Evolutionary conservation across 2,329 filamentous ascomycete species (phyloP).

Genomic region (Seiridium unicorne): DNA sequence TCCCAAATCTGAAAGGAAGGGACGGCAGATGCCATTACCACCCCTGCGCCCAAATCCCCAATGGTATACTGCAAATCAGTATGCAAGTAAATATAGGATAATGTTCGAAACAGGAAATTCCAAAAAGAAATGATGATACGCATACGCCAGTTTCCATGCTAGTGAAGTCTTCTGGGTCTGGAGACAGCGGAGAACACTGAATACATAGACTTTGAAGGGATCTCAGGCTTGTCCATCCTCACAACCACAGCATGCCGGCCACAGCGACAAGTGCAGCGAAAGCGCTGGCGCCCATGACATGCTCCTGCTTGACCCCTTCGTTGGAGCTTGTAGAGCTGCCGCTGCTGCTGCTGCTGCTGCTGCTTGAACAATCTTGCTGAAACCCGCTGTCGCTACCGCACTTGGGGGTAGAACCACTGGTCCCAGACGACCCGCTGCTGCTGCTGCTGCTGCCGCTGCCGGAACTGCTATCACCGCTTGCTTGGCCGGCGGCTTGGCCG

Average conservation of each 20-base stretch:
- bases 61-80: too few species aligned
- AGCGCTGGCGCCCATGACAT: slow-evolving; percentile 25
- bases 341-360: slow-evolving; percentile 6
- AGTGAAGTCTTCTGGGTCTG: too few species aligned
- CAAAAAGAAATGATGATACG: too few species aligned
- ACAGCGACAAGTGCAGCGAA: slow-evolving; percentile 30
- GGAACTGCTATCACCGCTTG: slow-evolving; percentile 10
- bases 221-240: too few species aligned
- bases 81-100: too few species aligned
- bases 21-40: neutral
- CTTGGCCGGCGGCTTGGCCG: slow-evolving; percentile 24
- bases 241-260: slow-evolving; percentile 27
- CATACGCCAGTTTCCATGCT: too few species aligned
- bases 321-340: slow-evolving; percentile 18
- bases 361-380: slow-evolving; percentile 22
- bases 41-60: neutral
- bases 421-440: slow-evolving; percentile 10
- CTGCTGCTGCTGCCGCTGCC: slow-evolving; percentile 10
- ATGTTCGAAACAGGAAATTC: too few species aligned
- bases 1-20: neutral
- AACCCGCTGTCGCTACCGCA: slow-evolving; percentile 23
- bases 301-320: slow-evolving; percentile 23
- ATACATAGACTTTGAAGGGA: too few species aligned
- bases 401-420: slow-evolving; percentile 9
- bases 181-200: too few species aligned